Percentiles rank a stretch among this genome's conserved stretches.
Evolutionary conservation across 2,329 filamentous ascomycete species (phyloP).

Genomic region (Fonsecaea monophora): DNA sequence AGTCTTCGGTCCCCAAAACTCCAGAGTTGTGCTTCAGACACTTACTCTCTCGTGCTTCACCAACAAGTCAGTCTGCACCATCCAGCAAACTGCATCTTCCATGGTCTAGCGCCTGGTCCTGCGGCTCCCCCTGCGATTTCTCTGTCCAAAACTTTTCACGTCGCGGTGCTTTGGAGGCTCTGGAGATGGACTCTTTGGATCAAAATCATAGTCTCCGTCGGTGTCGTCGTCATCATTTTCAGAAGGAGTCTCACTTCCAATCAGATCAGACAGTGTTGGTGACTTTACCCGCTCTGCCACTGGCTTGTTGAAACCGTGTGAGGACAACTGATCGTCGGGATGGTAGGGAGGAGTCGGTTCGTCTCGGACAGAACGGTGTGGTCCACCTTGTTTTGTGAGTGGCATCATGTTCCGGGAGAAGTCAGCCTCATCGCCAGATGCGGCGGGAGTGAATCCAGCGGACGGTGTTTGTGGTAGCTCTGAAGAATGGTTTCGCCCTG

Average conservation of each 20-base stretch:
- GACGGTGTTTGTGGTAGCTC: neutral
- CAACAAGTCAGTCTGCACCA: neutral
- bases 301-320: neutral
- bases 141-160: conserved; percentile 8
- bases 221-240: neutral
- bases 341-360: neutral
- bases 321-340: neutral
- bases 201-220: conserved; percentile 12
- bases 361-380: neutral
- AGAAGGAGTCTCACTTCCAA: conserved; percentile 24
- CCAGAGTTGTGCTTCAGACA: neutral
- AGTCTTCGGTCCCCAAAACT: neutral
- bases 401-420: neutral
- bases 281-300: neutral
- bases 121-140: neutral
- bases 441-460: neutral
- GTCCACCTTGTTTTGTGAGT: neutral
- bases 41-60: neutral
- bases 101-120: neutral
- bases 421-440: neutral
- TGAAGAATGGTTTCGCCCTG: neutral
- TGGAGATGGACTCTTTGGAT: neutral
- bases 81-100: neutral
- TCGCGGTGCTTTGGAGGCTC: conserved; percentile 4
- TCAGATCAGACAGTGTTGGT: conserved; percentile 18